Evolutionary conservation across 2,329 filamentous ascomycete species (phyloP), one percentile per base, ranked within the genome.

Genomic region (Stagonosporopsis tanaceti): DNA sequence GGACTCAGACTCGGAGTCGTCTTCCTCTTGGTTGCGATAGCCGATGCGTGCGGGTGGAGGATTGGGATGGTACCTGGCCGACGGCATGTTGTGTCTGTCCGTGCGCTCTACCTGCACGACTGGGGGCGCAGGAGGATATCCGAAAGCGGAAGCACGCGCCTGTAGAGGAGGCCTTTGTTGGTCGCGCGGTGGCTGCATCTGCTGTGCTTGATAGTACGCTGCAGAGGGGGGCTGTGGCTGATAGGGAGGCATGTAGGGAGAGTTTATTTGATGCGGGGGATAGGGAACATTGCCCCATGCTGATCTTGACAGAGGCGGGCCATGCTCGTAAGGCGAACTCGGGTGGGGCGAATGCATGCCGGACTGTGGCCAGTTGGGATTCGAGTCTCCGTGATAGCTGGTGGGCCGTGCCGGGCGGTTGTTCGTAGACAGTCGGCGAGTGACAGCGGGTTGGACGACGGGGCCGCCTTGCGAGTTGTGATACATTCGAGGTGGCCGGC

Each of bases 251-350:
- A 59, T 65, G 32, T 53, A 45, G 15, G 24, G 44, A 15, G 44
- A 15, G 42, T 51, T 44, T 42, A 57, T 39, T 7, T 17, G 48
- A 20, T 30, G 39, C n/a, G 47, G 54, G 17, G 20, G 17, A 17
- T 53, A 57, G 14, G 38, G 48, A 42, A 45, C 32, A 51, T 55
- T 62, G 47, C 48, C 68, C 47, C 66, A 68, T 6, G 71, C 72
- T 32, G 72, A 74, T 54, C 65, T 59, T 4, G 75, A 63, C 5
- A 53, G 73, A 7, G 75, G 74, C 27, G 74, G 74, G 14, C 73
- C 73, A 47, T 59, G 67, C 11, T 72, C 68, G 9, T 66, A 65
- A 30, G 66, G 68, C 17, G 66, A 64, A 27, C 56, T 63, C 1
- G 62, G 65, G 39, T 72, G 71, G 35, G 61, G 54, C 5, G 50